Conservation (phyloP, 345 rosid species). For the Acer campestre region DNA sequence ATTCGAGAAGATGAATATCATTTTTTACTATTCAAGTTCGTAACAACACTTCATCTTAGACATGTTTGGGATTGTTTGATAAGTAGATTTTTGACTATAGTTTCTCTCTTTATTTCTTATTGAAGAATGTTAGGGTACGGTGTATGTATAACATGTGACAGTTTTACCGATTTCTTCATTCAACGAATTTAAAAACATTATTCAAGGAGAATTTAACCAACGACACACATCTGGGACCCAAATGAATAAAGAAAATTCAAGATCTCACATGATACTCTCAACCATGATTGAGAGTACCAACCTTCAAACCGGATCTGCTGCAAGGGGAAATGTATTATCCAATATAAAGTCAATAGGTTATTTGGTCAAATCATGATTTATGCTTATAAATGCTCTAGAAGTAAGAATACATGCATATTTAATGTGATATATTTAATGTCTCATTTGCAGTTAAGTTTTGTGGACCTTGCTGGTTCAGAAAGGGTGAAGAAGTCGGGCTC, state of each 20-base stretch:
- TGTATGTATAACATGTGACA: conserved; percentile 81
- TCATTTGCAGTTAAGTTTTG: conserved; percentile 83
- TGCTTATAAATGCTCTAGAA: background rate
- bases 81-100: background rate
- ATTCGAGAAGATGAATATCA: too few species aligned
- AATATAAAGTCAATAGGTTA: background rate
- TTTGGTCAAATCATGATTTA: conserved; percentile 8
- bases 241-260: conserved; percentile 95
- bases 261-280: conserved; percentile 92
- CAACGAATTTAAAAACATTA: conserved; percentile 71
- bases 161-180: conserved; percentile 64
- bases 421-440: background rate
- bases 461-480: conserved; percentile 97
- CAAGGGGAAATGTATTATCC: conserved; percentile 79
- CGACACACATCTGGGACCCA: conserved; percentile 87
- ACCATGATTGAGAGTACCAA: conserved; percentile 89
- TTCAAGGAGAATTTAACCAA: conserved; percentile 76
- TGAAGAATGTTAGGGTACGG: conserved; percentile 75
- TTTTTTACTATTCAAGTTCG: too few species aligned
- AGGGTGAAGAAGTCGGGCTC: conserved; percentile 96
- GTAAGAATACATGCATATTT: background rate
- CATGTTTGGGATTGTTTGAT: background rate
- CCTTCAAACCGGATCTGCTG: conserved; percentile 85
- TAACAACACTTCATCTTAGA: too few species aligned
- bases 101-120: conserved; percentile 17